Percentiles rank a stretch among this genome's conserved stretches.
Conservation (phyloP, 176 grass and related monocot species). For the Oryza coarctata region DNA sequence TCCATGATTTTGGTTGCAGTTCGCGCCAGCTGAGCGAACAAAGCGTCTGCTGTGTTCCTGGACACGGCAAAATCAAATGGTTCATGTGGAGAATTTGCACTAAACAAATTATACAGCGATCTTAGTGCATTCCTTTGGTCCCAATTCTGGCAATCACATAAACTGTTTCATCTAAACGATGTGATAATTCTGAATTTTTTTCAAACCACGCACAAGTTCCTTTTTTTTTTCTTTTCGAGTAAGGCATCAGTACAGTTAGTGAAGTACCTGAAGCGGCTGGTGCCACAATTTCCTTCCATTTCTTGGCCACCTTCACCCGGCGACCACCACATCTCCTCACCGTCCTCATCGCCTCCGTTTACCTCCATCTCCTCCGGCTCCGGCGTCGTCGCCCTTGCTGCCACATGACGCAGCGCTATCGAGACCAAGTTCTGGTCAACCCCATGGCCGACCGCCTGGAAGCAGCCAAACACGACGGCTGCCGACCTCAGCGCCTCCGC, state of each 20-base stretch:
- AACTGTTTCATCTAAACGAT: neutral
- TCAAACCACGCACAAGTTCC: neutral
- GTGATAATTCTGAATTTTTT: too few relatives aligned
- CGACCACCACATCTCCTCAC: constrained; percentile 59
- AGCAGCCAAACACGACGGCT: constrained; percentile 53
- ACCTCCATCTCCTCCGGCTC: constrained; percentile 22
- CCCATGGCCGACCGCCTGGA: constrained; percentile 61
- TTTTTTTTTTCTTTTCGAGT: too few relatives aligned
- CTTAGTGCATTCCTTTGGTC: neutral
- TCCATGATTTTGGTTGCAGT: constrained; percentile 24
- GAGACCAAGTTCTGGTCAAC: constrained; percentile 35
- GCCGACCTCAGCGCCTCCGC: constrained; percentile 46
- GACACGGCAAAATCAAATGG: neutral
- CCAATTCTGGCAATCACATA: neutral
- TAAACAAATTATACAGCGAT: neutral
- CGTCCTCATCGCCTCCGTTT: constrained; percentile 18
- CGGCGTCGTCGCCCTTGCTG: neutral
- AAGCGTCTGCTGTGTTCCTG: constrained; percentile 37
- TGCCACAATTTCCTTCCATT: constrained; percentile 20
- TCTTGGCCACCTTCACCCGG: constrained; percentile 17
- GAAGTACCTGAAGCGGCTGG: constrained; percentile 25
- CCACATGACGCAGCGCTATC: constrained; percentile 11
- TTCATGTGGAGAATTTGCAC: neutral
- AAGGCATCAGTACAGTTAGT: neutral
- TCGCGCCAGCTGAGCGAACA: constrained; percentile 39